Evolutionary conservation across 2,329 filamentous ascomycete genomes (phyloP).

Genomic region (Aureobasidium pullulans): DNA sequence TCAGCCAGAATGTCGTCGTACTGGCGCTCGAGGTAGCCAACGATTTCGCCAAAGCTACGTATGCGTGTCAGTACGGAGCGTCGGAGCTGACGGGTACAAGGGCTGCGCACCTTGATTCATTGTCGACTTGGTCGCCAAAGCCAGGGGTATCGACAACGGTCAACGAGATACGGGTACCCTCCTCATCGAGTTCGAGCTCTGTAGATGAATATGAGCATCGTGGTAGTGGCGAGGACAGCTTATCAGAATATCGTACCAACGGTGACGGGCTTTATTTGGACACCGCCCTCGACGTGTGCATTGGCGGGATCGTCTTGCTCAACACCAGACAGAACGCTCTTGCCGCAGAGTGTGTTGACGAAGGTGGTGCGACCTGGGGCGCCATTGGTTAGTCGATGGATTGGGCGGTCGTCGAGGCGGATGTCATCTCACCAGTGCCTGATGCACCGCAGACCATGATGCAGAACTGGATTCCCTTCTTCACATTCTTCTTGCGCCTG

Average conservation of each 20-base stretch:
- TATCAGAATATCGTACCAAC: slow-evolving; percentile 59
- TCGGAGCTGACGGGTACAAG: slow-evolving; percentile 35
- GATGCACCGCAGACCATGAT: slow-evolving; percentile 99
- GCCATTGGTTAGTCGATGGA: slow-evolving; percentile 8
- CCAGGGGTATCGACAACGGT: slow-evolving; percentile 98
- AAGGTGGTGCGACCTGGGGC: slow-evolving; percentile 85
- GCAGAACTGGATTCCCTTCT: slow-evolving; percentile 99
- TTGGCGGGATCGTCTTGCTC: slow-evolving; percentile 83
- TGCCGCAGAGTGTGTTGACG: slow-evolving; percentile 97
- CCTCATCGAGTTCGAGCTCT: slow-evolving; percentile 95
- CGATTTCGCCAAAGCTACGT: slow-evolving; percentile 86
- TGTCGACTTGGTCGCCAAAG: slow-evolving; percentile 98
- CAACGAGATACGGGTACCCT: slow-evolving; percentile 94
- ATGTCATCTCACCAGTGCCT: slow-evolving; percentile 68
- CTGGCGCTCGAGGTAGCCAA: slow-evolving; percentile 96
- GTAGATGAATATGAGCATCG: slow-evolving; percentile 19
- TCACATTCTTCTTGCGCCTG: slow-evolving; percentile 99
- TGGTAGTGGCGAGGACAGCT: not conserved
- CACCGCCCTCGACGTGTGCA: slow-evolving; percentile 90
- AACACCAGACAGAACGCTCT: slow-evolving; percentile 83
- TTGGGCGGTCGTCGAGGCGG: slow-evolving; percentile 27
- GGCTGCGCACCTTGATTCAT: slow-evolving; percentile 72
- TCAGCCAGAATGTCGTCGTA: slow-evolving; percentile 99
- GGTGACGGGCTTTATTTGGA: slow-evolving; percentile 97
- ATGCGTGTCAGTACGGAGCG: slow-evolving; percentile 23